phyloP scores from a whole-genome alignment of 1,139 yeast species.

The Ogataea hybrid region DNA sequence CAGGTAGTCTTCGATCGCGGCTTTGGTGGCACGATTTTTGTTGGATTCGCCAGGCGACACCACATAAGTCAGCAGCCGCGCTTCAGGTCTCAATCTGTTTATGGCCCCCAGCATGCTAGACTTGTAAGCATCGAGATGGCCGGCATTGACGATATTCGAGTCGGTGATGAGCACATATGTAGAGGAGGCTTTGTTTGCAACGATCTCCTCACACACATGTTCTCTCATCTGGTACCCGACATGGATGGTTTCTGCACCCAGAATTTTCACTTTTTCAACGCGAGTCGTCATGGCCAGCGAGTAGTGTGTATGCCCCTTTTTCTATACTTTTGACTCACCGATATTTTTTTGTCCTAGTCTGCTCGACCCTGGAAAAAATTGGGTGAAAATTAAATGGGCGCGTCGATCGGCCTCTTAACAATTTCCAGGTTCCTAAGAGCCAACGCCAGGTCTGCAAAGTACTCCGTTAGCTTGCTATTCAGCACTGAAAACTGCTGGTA shows the following conservation, averaged over 20 bases:
- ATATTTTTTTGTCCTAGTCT: conserved; percentile 4
- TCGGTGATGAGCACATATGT: conserved; percentile 93
- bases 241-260: conserved; percentile 84
- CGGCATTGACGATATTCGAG: conserved; percentile 68
- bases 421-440: not conserved
- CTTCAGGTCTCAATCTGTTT: conserved; percentile 31
- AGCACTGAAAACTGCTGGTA: conserved; percentile 5
- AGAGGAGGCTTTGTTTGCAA: conserved; percentile 67
- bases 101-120: conserved; percentile 39
- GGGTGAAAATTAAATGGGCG: conserved; percentile 1
- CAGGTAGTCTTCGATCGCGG: conserved; percentile 88
- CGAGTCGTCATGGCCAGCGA: conserved; percentile 10
- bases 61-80: conserved; percentile 69
- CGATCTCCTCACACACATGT: conserved; percentile 71
- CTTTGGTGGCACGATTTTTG: conserved; percentile 87
- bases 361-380: conserved; percentile 3
- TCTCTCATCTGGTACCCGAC: conserved; percentile 82
- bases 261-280: conserved; percentile 58
- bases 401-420: conserved; percentile 3
- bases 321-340: conserved; percentile 7
- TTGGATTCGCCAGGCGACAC: conserved; percentile 94
- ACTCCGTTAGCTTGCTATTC: conserved; percentile 9
- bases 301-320: not conserved
- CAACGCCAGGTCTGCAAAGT: conserved; percentile 12
- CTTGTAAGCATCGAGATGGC: conserved; percentile 48